Percentiles rank a stretch among this genome's conserved stretches.
Conservation (phyloP, 1,284 basidiomycete genomes). For the Trichosporon sp. region DNA sequence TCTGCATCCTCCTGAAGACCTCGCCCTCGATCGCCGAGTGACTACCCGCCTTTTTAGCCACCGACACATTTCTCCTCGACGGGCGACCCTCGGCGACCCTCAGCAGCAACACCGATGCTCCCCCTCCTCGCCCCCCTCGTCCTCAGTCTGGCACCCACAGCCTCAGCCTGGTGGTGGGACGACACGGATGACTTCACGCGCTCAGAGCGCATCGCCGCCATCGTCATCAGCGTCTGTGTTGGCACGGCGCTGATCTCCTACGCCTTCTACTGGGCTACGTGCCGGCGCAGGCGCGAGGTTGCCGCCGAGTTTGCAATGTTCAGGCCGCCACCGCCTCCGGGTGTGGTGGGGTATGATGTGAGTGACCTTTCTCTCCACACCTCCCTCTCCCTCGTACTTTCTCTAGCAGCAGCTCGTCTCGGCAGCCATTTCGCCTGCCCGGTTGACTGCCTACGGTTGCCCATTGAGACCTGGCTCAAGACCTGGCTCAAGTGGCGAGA, state of each 20-base stretch:
- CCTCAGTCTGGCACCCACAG: not conserved
- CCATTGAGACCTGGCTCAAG: too few relatives aligned
- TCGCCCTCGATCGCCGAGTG: too few relatives aligned
- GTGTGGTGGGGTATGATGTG: constrained; percentile 9
- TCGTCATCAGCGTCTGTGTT: not conserved
- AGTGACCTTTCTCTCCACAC: not conserved
- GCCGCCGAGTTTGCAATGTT: too few relatives aligned
- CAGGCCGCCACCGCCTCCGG: constrained; percentile 1
- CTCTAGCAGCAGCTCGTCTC: too few relatives aligned
- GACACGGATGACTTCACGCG: not conserved
- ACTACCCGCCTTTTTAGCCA: not conserved
- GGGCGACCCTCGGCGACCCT: too few relatives aligned
- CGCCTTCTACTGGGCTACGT: not conserved
- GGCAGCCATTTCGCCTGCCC: too few relatives aligned
- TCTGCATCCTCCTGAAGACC: too few relatives aligned
- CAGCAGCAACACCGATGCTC: too few relatives aligned
- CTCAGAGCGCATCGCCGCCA: not conserved
- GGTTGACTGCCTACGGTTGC: too few relatives aligned
- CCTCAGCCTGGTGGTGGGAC: not conserved
- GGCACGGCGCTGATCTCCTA: not conserved
- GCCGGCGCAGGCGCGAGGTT: not conserved
- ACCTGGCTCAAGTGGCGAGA: too few relatives aligned
- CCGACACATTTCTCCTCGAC: too few relatives aligned
- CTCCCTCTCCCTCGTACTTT: too few relatives aligned
- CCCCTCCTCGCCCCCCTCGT: not conserved